Base-by-base conservation (phyloP, 345 rosid genomes). In the Populus alba region DNA sequence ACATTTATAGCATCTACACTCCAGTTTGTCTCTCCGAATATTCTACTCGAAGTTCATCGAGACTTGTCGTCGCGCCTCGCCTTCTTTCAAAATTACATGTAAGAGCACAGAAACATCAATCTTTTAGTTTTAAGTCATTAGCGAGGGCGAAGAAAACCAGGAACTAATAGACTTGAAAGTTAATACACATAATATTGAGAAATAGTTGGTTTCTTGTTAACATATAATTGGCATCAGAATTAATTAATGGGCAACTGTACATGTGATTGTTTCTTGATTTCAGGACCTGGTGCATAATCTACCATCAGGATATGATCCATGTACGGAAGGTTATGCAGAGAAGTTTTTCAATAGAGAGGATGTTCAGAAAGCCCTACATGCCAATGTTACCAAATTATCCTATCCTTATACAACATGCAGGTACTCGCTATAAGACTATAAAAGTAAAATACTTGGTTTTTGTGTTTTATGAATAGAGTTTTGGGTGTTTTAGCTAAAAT, bases 291-390 rank as follows among this genome's bases (percentile, higher is more conserved):
- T 90, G 91, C 82, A 76, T 31, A 81, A 62, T 78, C 81, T 88
- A n/a, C 91, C 90, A 8, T 79, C 90, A 5, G 97, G 96, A 2
- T 91, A 91, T 38, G 93, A 93, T 75, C 98, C 98, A 22, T 93
- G 98, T 68, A 83, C 89, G 5, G 89, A 81, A 79, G 84, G 43
- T 5, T 90, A 93, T 69, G 88, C 87, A 0, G 88, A 80, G 79
- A 78, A 65, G 2, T 93, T 83, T 45, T 90, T 91, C 80, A 93
- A 91, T 80, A 74, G 91, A 57, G 75, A 85, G 77, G 97, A 93
- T 79, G 98, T 93, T 70, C 98, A 93, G 71, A 68, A 11, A 38
- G 94, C 93, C 6, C 85, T 93, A 5, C 94, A 91, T 76, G 97
- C 97, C 4, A 93, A 92, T 72, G 77, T 87, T 63, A 90, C 98